phyloP scores from a whole-genome alignment of 352 stramenopile species.

The Lagenidium giganteum region DNA sequence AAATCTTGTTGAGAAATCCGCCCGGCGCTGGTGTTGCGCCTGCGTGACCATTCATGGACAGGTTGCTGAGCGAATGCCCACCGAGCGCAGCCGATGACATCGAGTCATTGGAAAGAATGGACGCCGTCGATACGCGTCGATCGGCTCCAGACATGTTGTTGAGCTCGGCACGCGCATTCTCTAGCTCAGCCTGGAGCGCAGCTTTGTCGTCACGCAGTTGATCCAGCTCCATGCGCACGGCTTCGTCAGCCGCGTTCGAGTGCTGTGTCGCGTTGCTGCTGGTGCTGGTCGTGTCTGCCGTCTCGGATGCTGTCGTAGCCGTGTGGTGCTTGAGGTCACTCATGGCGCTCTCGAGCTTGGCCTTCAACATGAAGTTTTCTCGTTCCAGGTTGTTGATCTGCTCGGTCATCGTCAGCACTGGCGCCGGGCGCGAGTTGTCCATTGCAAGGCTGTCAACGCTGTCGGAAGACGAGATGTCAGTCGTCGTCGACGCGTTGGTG shows the following conservation, averaged over 20 bases:
- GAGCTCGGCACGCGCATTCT: conserved; percentile 29
- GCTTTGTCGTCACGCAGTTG: conserved; percentile 25
- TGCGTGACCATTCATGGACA: neutral
- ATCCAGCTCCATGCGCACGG: conserved; percentile 35
- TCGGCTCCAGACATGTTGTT: too few relatives aligned
- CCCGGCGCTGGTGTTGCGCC: too few relatives aligned
- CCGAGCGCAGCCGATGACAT: too few relatives aligned
- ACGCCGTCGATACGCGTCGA: neutral
- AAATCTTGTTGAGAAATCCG: conserved; percentile 74
- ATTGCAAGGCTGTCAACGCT: conserved; percentile 1
- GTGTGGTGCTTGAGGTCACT: conserved; percentile 43
- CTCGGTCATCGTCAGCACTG: conserved; percentile 60
- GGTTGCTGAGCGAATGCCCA: too few relatives aligned
- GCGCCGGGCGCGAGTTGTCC: conserved; percentile 19
- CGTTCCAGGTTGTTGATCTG: conserved; percentile 70
- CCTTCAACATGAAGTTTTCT: conserved; percentile 67
- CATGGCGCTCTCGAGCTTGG: conserved; percentile 36
- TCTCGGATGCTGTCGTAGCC: conserved; percentile 20
- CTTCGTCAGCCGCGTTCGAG: conserved; percentile 13
- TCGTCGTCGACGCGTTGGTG: conserved; percentile 42
- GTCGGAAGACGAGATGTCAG: conserved; percentile 12
- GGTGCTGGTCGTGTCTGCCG: conserved; percentile 11
- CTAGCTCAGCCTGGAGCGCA: conserved; percentile 31
- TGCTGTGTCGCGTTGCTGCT: conserved; percentile 25
- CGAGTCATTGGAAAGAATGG: conserved; percentile 1